Evolutionary conservation across 805 yeast genomes (phyloP).

Genomic region (Lipomyces mesembrius): DNA sequence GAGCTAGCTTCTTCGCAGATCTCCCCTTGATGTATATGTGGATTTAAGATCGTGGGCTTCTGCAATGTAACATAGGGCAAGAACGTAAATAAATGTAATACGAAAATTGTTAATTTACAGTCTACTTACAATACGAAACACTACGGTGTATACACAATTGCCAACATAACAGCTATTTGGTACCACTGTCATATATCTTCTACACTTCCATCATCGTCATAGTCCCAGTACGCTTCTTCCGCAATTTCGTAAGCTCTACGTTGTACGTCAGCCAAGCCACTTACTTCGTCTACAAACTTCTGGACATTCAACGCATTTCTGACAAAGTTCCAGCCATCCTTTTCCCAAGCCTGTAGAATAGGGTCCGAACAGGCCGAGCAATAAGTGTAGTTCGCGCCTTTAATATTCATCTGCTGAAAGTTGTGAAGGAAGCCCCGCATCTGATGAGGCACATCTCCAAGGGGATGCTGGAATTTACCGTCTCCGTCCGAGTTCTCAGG

Average conservation of each 20-base stretch:
- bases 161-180: background rate
- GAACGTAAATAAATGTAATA: background rate
- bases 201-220: slow-evolving; percentile 23
- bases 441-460: slow-evolving; percentile 88
- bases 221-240: slow-evolving; percentile 38
- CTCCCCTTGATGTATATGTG: background rate
- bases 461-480: slow-evolving; percentile 46
- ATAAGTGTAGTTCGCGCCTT: slow-evolving; percentile 70
- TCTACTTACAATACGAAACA: background rate
- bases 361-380: slow-evolving; percentile 85
- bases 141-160: background rate
- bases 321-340: slow-evolving; percentile 81
- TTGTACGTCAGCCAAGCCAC: slow-evolving; percentile 80
- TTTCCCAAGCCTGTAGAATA: slow-evolving; percentile 58
- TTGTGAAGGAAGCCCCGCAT: slow-evolving; percentile 80
- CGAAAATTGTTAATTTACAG: background rate
- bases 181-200: slow-evolving; percentile 10
- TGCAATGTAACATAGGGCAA: background rate
- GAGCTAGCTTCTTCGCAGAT: slow-evolving; percentile 21
- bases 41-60: background rate
- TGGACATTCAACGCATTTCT: slow-evolving; percentile 67
- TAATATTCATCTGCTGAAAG: slow-evolving; percentile 65
- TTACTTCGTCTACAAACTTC: slow-evolving; percentile 69
- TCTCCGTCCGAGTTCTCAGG: slow-evolving; percentile 27
- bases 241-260: slow-evolving; percentile 62